Conservation (phyloP, 2,329 filamentous ascomycete genomes). For the Aspergillus udagawae region DNA sequence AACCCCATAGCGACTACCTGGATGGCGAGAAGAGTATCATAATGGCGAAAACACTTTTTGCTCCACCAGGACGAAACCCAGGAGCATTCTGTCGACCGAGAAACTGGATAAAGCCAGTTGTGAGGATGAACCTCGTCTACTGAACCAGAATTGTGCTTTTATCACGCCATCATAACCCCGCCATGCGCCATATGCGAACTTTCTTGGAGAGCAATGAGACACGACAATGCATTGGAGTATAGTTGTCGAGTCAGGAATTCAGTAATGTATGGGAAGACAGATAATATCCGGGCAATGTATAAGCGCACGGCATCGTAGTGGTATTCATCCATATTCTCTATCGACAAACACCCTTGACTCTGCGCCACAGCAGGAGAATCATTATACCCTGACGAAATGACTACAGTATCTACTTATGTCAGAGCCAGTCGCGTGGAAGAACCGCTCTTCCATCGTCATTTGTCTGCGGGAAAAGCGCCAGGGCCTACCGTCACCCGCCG, state of each 20-base stretch:
- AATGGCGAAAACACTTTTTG: background rate
- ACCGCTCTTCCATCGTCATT: conserved; percentile 6
- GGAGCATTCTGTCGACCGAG: background rate
- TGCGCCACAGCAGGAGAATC: too few relatives aligned
- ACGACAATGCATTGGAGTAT: too few relatives aligned
- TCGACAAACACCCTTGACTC: background rate
- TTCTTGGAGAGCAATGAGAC: background rate
- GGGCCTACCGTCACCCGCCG: conserved; percentile 10
- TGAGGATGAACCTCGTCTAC: conserved; percentile 1
- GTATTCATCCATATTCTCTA: background rate
- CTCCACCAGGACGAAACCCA: too few relatives aligned
- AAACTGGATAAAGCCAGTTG: background rate
- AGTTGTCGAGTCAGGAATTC: too few relatives aligned
- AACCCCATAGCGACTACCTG: background rate
- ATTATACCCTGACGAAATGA: conserved; percentile 3
- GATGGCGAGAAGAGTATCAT: background rate
- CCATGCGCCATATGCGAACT: conserved; percentile 23
- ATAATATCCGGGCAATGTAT: too few relatives aligned
- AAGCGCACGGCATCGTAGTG: too few relatives aligned
- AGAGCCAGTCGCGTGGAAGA: conserved; percentile 5
- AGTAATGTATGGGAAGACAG: too few relatives aligned
- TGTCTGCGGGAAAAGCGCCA: background rate
- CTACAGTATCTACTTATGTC: conserved; percentile 11
- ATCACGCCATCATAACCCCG: conserved; percentile 33
- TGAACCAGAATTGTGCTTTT: background rate